A percentile compares a stretch with the other conserved stretches of the same genome.
Evolutionary conservation across 1,284 basidiomycete species (phyloP).

Genomic region (Ganoderma multipileum): DNA sequence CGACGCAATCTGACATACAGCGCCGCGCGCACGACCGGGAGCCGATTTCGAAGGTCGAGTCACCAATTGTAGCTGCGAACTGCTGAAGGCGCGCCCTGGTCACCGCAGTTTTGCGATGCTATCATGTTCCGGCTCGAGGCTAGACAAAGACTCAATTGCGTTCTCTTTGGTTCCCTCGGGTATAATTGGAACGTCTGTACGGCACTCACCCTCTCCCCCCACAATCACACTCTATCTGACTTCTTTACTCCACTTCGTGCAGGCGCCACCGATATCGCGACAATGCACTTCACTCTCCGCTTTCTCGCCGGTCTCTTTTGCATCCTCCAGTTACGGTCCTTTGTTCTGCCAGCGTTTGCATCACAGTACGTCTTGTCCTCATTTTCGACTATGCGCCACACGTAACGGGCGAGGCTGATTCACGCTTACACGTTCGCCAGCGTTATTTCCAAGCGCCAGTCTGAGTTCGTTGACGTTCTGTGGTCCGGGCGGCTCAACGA

Average conservation of each 20-base stretch:
- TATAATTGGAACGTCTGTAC: not conserved
- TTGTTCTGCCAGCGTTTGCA: not conserved
- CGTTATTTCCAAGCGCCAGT: not conserved
- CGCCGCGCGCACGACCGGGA: too few relatives aligned
- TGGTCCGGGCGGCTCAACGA: slow-evolving; percentile 1
- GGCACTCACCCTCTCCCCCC: not conserved
- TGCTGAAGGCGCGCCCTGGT: not conserved
- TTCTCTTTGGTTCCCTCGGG: not conserved
- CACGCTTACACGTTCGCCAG: not conserved
- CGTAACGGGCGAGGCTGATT: not conserved
- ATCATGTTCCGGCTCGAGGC: not conserved
- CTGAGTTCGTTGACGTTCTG: not conserved
- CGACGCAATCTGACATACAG: too few relatives aligned
- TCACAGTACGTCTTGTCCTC: not conserved
- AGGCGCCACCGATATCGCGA: not conserved
- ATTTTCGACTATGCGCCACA: not conserved
- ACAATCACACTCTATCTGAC: not conserved
- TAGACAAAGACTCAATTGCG: not conserved
- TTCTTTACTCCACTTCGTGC: not conserved
- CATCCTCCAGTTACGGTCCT: not conserved
- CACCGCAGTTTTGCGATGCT: not conserved
- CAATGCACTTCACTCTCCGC: not conserved
- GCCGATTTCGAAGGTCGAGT: not conserved
- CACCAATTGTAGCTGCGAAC: not conserved
- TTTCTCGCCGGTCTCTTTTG: not conserved